Evolutionary conservation across 768 basidiomycete genomes (phyloP).

Genomic region (Cystobasidium onofrii): DNA sequence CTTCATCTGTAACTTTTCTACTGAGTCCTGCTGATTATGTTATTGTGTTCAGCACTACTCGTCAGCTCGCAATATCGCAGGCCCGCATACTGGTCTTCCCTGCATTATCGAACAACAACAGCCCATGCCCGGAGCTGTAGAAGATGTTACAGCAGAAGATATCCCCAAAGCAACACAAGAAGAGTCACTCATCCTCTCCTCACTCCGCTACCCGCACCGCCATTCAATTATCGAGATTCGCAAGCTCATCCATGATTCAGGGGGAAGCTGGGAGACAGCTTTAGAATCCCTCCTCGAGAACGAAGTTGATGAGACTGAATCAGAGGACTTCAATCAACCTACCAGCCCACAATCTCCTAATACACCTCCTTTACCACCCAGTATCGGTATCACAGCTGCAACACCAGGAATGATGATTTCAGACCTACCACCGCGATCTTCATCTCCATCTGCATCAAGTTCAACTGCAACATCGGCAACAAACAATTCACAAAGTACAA

Average conservation of each 20-base stretch:
- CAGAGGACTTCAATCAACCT: slow-evolving; percentile 27
- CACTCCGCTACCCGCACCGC: slow-evolving; percentile 25
- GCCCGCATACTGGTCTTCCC: slow-evolving; percentile 63
- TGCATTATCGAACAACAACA: slow-evolving; percentile 28
- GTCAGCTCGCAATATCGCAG: slow-evolving; percentile 75
- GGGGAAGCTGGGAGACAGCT: slow-evolving; percentile 29
- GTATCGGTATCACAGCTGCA: slow-evolving; percentile 5
- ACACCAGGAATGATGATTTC: neutral
- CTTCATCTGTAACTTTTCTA: neutral
- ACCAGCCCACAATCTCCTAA: neutral
- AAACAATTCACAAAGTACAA: neutral
- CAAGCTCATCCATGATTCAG: slow-evolving; percentile 27
- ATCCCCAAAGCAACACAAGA: slow-evolving; percentile 10
- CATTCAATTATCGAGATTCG: slow-evolving; percentile 29
- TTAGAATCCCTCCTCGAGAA: slow-evolving; percentile 26
- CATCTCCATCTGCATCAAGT: slow-evolving; percentile 24
- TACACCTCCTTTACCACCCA: neutral
- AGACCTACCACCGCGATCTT: slow-evolving; percentile 4
- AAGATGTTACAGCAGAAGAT: neutral
- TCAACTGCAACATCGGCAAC: slow-evolving; percentile 30
- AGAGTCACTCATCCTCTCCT: slow-evolving; percentile 30
- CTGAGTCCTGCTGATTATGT: neutral
- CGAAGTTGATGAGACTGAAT: slow-evolving; percentile 22
- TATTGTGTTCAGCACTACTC: slow-evolving; percentile 77
- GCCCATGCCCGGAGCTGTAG: neutral